A percentile compares a stretch with the other conserved stretches of the same genome.
phyloP scores from a whole-genome alignment of 2,329 filamentous ascomycete genomes.

The Monosporascus sp. region DNA sequence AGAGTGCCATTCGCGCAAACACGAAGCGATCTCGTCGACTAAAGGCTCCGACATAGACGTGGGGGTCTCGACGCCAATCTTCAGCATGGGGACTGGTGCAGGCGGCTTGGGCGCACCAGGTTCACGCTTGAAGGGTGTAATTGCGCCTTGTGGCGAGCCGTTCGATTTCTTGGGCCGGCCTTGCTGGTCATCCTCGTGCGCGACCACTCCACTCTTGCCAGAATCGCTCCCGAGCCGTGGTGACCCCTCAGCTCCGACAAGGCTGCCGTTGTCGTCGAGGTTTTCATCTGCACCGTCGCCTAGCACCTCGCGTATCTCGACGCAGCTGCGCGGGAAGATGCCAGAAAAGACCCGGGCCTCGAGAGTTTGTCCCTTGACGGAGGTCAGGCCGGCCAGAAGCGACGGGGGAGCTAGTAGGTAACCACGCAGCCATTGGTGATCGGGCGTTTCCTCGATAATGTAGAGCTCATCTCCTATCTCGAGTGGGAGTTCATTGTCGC shows the following conservation, averaged over 20 bases:
- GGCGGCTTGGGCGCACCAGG: constrained; percentile 70
- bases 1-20: constrained; percentile 95
- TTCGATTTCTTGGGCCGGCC: constrained; percentile 1
- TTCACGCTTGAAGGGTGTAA: constrained; percentile 42
- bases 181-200: constrained; percentile 19
- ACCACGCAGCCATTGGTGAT: constrained; percentile 89
- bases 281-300: constrained; percentile 59
- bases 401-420: constrained; percentile 94
- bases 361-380: constrained; percentile 84
- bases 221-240: constrained; percentile 41
- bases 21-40: constrained; percentile 96
- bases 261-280: constrained; percentile 34
- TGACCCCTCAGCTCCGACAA: constrained; percentile 25
- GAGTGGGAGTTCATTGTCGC: constrained; percentile 85
- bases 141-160: neutral
- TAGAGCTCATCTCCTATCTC: constrained; percentile 98
- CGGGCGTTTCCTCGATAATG: constrained; percentile 92
- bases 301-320: constrained; percentile 89
- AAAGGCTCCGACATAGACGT: constrained; percentile 84
- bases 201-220: constrained; percentile 48
- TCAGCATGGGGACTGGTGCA: constrained; percentile 93
- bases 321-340: constrained; percentile 91
- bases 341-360: constrained; percentile 97
- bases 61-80: constrained; percentile 94
- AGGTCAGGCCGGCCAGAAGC: constrained; percentile 84